phyloP scores from a whole-genome alignment of 2,329 filamentous ascomycete genomes.

The Ophiostoma sp. region DNA sequence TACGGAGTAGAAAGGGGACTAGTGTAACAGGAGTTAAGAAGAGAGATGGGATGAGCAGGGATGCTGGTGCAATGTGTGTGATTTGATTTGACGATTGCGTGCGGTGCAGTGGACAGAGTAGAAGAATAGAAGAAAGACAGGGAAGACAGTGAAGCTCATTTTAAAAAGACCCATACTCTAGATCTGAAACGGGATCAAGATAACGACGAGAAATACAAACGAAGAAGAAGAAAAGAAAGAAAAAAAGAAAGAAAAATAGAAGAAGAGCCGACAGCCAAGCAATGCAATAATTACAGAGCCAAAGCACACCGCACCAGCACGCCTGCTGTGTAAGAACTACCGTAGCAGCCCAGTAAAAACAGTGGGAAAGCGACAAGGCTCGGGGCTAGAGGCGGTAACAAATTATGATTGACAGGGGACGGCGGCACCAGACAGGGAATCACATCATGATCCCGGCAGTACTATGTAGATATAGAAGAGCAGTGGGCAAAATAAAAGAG shows the following conservation, averaged over 20 bases:
- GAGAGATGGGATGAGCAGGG: constrained; percentile 9
- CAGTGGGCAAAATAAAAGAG: not conserved
- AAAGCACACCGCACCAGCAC: constrained; percentile 1
- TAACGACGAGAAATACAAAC: not conserved
- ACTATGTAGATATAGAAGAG: too few species aligned
- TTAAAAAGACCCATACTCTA: not conserved
- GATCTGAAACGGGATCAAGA: constrained; percentile 11
- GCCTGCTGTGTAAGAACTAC: not conserved
- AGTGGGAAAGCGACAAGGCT: constrained; percentile 14
- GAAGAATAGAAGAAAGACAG: not conserved
- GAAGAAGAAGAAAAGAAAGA: not conserved
- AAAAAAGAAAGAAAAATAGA: not conserved
- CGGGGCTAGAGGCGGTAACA: not conserved
- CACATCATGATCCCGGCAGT: not conserved
- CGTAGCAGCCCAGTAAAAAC: not conserved
- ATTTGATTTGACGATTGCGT: constrained; percentile 21
- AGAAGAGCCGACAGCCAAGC: not conserved
- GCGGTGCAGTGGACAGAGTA: not conserved
- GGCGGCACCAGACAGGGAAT: not conserved
- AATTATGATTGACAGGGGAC: constrained; percentile 14
- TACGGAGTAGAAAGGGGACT: not conserved
- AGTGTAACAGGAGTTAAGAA: constrained; percentile 6
- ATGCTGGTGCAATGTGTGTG: constrained; percentile 8
- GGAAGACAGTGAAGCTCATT: constrained; percentile 3
- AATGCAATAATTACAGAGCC: not conserved